phyloP scores from a whole-genome alignment of 2,329 filamentous ascomycete species.

The Juglanconis oblonga region DNA sequence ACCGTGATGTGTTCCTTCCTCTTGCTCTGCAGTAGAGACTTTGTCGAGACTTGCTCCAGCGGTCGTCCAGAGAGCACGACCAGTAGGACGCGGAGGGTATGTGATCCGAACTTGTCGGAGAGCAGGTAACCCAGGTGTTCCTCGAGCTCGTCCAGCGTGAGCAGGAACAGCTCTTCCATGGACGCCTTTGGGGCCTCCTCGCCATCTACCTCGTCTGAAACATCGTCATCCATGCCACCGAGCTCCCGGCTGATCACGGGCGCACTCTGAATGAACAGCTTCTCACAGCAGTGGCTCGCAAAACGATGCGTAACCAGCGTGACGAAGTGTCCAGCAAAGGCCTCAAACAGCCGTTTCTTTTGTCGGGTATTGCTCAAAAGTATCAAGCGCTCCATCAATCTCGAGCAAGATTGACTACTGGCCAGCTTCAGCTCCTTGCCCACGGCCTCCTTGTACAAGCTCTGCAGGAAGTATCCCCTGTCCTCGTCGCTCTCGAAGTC shows the following conservation, averaged over 20 bases:
- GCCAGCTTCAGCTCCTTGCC: conserved; percentile 96
- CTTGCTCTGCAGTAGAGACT: conserved; percentile 81
- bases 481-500: conserved; percentile 78
- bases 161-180: conserved; percentile 83
- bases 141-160: conserved; percentile 84
- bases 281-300: conserved; percentile 95
- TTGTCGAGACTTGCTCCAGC: conserved; percentile 65
- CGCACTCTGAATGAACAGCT: conserved; percentile 80
- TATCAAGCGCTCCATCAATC: conserved; percentile 88
- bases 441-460: conserved; percentile 79
- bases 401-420: conserved; percentile 91
- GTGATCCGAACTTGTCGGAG: conserved; percentile 86
- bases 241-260: conserved; percentile 75
- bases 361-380: conserved; percentile 74
- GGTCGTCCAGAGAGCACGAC: conserved; percentile 82
- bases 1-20: conserved; percentile 82
- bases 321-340: conserved; percentile 82
- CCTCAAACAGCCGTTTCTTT: conserved; percentile 81
- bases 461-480: conserved; percentile 68
- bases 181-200: conserved; percentile 52
- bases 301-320: conserved; percentile 93
- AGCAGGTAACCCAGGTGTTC: conserved; percentile 78
- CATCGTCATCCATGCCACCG: conserved; percentile 41
- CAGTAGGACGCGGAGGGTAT: conserved; percentile 81
- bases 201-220: conserved; percentile 40